phyloP scores from a whole-genome alignment of 768 basidiomycete species.

The Boletus rubroflammeus region DNA sequence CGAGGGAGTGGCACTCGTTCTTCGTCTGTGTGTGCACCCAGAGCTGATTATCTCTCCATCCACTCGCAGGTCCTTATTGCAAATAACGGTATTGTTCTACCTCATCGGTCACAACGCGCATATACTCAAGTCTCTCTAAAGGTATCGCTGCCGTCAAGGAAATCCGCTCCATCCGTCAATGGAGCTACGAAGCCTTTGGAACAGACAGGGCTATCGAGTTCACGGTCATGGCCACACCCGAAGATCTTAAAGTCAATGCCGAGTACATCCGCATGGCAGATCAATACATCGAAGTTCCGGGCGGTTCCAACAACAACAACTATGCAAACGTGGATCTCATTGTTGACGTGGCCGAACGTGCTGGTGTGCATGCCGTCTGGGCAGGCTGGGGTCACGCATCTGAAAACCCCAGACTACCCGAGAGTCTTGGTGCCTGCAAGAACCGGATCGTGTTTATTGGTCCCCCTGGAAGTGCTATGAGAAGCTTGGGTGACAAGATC shows the following conservation, averaged over 20 bases:
- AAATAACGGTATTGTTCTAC: slow-evolving; percentile 73
- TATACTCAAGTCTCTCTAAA: slow-evolving; percentile 33
- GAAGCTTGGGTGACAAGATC: slow-evolving; percentile 98
- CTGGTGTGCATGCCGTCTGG: slow-evolving; percentile 99
- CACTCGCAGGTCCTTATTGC: slow-evolving; percentile 84
- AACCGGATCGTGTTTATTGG: slow-evolving; percentile 99
- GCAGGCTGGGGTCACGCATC: slow-evolving; percentile 99
- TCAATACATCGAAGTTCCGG: slow-evolving; percentile 97
- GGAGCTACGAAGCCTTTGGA: slow-evolving; percentile 99
- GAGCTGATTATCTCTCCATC: slow-evolving; percentile 7
- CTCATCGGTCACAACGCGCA: slow-evolving; percentile 5
- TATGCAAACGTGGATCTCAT: slow-evolving; percentile 99
- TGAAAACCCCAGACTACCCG: slow-evolving; percentile 95
- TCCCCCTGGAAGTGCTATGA: slow-evolving; percentile 97
- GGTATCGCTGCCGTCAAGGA: slow-evolving; percentile 99
- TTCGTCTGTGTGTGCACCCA: background rate
- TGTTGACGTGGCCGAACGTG: slow-evolving; percentile 94
- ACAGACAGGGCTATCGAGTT: slow-evolving; percentile 95
- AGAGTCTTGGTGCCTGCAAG: slow-evolving; percentile 86
- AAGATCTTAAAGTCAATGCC: slow-evolving; percentile 97
- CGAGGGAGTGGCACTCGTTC: background rate
- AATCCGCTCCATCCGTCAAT: slow-evolving; percentile 97
- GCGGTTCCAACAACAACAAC: slow-evolving; percentile 98
- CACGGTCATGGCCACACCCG: slow-evolving; percentile 99
- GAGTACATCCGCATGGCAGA: slow-evolving; percentile 99